Evolutionary conservation across 139 green algal species (phyloP).

Genomic region (Mychonastes homosphaera): DNA sequence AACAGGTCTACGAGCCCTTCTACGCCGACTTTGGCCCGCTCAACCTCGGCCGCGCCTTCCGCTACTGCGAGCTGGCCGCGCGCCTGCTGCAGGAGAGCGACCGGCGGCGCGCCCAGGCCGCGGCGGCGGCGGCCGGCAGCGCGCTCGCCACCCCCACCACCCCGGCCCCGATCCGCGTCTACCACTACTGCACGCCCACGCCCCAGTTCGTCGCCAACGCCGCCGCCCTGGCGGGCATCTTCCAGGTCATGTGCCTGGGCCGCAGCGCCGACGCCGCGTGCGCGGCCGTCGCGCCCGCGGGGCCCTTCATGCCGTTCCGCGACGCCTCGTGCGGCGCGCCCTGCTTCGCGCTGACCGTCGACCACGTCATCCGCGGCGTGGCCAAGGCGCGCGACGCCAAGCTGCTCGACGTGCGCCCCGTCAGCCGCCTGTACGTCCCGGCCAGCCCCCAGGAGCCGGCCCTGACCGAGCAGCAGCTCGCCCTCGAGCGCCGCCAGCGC

Average conservation of each 20-base stretch:
- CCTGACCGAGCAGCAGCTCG: too few relatives aligned
- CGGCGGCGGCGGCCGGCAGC: too few relatives aligned
- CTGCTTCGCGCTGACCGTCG: constrained; percentile 69
- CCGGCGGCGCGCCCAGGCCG: too few relatives aligned
- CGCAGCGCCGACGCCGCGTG: constrained; percentile 57
- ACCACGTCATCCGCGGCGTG: constrained; percentile 41
- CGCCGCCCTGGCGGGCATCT: constrained; percentile 53
- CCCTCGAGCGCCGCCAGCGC: too few relatives aligned
- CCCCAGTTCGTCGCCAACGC: not conserved
- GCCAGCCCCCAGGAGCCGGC: too few relatives aligned
- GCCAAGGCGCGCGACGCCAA: constrained; percentile 59
- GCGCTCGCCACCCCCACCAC: too few relatives aligned
- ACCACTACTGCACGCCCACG: not conserved
- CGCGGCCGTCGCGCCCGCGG: constrained; percentile 36
- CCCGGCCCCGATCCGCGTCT: too few relatives aligned
- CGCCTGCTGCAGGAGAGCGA: constrained; percentile 46
- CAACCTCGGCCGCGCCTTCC: constrained; percentile 70
- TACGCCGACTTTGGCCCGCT: constrained; percentile 85
- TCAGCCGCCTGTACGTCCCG: constrained; percentile 16
- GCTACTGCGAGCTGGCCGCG: constrained; percentile 59
- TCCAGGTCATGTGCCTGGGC: constrained; percentile 59
- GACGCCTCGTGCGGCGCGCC: constrained; percentile 72
- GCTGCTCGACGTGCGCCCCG: constrained; percentile 65
- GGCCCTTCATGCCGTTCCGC: constrained; percentile 71
- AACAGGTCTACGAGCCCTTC: constrained; percentile 82